phyloP scores from a whole-genome alignment of 2,329 filamentous ascomycete species.

The Pseudogymnoascus sp. region DNA sequence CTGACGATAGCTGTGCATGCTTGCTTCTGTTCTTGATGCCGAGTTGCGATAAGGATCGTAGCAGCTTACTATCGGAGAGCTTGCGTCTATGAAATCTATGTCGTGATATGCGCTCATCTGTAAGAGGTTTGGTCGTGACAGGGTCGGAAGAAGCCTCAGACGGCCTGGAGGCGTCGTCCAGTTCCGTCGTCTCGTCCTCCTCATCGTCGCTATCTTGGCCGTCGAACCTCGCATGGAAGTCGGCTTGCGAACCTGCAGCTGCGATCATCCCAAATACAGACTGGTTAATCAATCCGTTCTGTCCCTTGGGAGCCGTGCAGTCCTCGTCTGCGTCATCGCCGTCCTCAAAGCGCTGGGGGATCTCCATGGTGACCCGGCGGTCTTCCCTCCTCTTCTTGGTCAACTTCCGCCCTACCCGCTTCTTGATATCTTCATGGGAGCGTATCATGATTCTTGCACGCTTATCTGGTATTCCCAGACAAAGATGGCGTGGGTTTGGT shows the following conservation, averaged over 20 bases:
- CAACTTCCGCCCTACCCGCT: slow-evolving; percentile 33
- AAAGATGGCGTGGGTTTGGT: background rate
- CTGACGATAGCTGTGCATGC: slow-evolving; percentile 27
- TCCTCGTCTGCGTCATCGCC: slow-evolving; percentile 53
- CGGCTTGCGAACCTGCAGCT: slow-evolving; percentile 71
- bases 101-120: slow-evolving; percentile 10
- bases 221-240: slow-evolving; percentile 75
- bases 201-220: slow-evolving; percentile 68
- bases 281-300: slow-evolving; percentile 62
- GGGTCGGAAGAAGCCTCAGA: background rate
- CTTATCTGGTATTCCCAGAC: background rate
- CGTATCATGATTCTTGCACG: slow-evolving; percentile 23
- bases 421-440: slow-evolving; percentile 33
- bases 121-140: background rate
- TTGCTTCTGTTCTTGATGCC: slow-evolving; percentile 29
- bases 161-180: background rate
- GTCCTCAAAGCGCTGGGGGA: slow-evolving; percentile 49
- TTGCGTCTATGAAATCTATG: slow-evolving; percentile 41
- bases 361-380: slow-evolving; percentile 37
- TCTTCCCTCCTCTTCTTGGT: slow-evolving; percentile 34
- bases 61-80: slow-evolving; percentile 55
- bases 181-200: slow-evolving; percentile 16
- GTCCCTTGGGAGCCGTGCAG: slow-evolving; percentile 46
- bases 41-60: slow-evolving; percentile 56
- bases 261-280: slow-evolving; percentile 90